Evolutionary conservation across 192 early-diverging fungal species (phyloP).

Genomic region (Phlyctochytrium arcticum): DNA sequence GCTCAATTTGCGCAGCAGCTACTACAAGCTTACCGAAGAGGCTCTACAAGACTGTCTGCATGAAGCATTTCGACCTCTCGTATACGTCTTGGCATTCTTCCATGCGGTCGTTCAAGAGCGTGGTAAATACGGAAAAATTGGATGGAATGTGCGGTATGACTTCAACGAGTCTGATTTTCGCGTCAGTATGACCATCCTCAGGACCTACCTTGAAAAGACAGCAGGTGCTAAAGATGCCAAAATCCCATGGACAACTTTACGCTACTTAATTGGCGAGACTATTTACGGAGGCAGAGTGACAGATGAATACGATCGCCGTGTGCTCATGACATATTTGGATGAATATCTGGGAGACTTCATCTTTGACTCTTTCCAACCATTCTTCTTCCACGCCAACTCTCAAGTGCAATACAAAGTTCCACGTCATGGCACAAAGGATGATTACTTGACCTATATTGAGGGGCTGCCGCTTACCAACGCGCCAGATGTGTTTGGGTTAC

Average conservation of each 20-base stretch:
- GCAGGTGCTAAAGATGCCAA: conserved; percentile 43
- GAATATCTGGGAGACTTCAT: conserved; percentile 63
- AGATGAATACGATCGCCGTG: conserved; percentile 59
- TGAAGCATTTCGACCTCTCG: conserved; percentile 52
- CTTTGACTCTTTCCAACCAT: conserved; percentile 60
- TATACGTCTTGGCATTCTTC: conserved; percentile 59
- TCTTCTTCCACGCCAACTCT: conserved; percentile 51
- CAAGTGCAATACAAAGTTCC: conserved; percentile 55
- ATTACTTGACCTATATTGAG: conserved; percentile 57
- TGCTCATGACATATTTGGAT: conserved; percentile 59
- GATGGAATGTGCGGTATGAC: conserved; percentile 63
- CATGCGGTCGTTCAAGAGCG: conserved; percentile 62
- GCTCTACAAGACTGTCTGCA: conserved; percentile 49
- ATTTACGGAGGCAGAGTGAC: conserved; percentile 64
- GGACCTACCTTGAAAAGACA: conserved; percentile 59
- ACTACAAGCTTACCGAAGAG: conserved; percentile 56
- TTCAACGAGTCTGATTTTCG: conserved; percentile 64
- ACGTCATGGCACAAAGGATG: conserved; percentile 38
- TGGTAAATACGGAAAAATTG: conserved; percentile 61
- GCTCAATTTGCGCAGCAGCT: conserved; percentile 53
- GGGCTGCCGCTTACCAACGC: conserved; percentile 55
- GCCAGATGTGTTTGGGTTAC: conserved; percentile 61
- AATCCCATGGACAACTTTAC: conserved; percentile 61
- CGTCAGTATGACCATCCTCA: conserved; percentile 49
- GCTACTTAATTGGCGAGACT: conserved; percentile 61